These are phyloP conservation scores for Clavariopsis aquatica DNA, from an alignment of 495 filamentous ascomycete species.

Conservation along the genomic window DNA sequence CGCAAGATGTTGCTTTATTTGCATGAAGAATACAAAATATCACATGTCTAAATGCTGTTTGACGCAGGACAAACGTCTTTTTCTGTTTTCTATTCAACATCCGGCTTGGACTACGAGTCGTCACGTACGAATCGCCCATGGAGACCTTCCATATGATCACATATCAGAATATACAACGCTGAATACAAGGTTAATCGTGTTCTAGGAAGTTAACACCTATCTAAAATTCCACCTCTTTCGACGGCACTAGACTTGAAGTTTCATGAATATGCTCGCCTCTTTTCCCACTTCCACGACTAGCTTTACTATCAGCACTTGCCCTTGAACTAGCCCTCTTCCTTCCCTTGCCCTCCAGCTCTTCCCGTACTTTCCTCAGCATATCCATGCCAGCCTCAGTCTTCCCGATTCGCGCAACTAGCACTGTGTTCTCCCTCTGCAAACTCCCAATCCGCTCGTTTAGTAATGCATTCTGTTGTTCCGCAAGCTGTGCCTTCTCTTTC, in stretches of 20 bases:
- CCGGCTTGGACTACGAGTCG: background rate
- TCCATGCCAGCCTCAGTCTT: conserved; percentile 45
- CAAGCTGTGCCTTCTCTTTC: conserved; percentile 38
- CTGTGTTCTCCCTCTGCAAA: conserved; percentile 50
- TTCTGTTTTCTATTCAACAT: no score
- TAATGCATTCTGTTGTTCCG: conserved; percentile 43
- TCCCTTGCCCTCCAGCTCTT: conserved; percentile 33
- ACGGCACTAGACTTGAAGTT: background rate
- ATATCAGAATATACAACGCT: no score
- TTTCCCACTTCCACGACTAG: conserved; percentile 19
- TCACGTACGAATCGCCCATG: background rate
- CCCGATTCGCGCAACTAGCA: conserved; percentile 56
- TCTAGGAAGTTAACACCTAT: background rate
- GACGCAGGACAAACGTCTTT: no score
- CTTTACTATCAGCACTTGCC: conserved; percentile 22
- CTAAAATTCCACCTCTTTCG: background rate
- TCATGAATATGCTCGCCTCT: background rate
- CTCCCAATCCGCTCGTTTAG: conserved; percentile 45
- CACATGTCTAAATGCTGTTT: background rate
- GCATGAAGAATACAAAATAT: background rate
- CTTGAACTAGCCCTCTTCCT: conserved; percentile 31
- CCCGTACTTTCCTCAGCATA: conserved; percentile 41
- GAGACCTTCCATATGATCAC: no score
- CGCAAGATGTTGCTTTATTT: background rate
- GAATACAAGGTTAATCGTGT: no score